Evolutionary conservation across 345 rosid genomes (phyloP).

Genomic region (Punica granatum): DNA sequence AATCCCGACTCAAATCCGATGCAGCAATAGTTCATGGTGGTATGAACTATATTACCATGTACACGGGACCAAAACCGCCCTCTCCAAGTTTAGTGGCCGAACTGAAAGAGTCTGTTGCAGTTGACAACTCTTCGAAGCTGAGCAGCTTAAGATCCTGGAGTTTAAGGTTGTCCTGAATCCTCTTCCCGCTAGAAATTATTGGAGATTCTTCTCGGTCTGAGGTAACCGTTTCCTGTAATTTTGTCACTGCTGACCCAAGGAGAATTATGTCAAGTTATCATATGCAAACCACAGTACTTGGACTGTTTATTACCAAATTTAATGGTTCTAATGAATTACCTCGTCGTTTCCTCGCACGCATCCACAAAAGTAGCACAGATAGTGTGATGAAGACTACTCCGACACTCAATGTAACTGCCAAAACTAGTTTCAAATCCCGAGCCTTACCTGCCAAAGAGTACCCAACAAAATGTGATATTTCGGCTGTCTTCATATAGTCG

Average conservation of each 20-base stretch:
- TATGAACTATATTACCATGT: slow-evolving; percentile 16
- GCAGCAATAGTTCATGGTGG: not conserved
- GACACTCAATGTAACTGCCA: not conserved
- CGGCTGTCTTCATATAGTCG: no score
- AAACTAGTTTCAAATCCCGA: not conserved
- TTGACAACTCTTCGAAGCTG: slow-evolving; percentile 30
- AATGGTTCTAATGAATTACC: not conserved
- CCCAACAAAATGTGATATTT: no score
- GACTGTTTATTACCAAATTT: no score
- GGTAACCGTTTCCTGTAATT: not conserved
- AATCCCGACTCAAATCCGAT: not conserved
- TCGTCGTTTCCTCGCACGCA: not conserved
- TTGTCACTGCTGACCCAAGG: no score
- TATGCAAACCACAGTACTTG: no score
- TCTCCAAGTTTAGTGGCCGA: slow-evolving; percentile 23
- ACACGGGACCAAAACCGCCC: slow-evolving; percentile 39
- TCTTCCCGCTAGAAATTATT: not conserved
- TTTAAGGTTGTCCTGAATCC: not conserved
- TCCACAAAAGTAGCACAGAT: not conserved
- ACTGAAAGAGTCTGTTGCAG: slow-evolving; percentile 26
- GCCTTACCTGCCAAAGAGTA: not conserved
- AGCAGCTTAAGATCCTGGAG: slow-evolving; percentile 23
- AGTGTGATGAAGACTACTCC: not conserved
- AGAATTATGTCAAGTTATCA: no score
- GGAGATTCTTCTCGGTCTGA: not conserved